Conservation (phyloP, 176 grass and related monocot species). For the Rhynchospora pubera region DNA sequence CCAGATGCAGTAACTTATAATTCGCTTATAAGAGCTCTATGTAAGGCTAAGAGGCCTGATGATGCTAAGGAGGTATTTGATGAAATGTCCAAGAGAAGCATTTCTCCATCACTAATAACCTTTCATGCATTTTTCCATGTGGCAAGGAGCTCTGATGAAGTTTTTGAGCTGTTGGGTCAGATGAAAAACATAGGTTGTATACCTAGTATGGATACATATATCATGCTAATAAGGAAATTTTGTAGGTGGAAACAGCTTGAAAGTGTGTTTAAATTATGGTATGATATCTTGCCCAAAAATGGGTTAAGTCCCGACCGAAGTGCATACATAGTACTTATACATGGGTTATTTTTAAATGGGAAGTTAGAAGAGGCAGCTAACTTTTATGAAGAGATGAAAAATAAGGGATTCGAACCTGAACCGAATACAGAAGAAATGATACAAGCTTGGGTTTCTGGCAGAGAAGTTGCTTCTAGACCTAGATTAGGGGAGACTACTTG, state of each 20-base stretch:
- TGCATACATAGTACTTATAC: constrained; percentile 65
- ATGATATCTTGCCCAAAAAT: constrained; percentile 41
- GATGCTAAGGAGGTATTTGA: constrained; percentile 57
- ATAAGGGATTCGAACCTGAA: constrained; percentile 56
- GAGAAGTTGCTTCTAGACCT: constrained; percentile 26
- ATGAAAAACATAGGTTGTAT: constrained; percentile 43
- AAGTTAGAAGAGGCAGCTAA: constrained; percentile 52
- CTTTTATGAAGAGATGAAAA: constrained; percentile 71
- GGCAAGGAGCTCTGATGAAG: constrained; percentile 40
- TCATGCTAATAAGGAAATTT: constrained; percentile 81
- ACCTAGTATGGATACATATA: constrained; percentile 46
- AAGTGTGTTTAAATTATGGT: constrained; percentile 63
- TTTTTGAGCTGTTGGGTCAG: constrained; percentile 50
- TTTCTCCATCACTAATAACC: constrained; percentile 57
- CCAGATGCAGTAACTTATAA: constrained; percentile 59
- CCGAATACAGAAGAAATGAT: constrained; percentile 75
- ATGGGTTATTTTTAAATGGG: constrained; percentile 72
- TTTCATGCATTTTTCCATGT: constrained; percentile 66
- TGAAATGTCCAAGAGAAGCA: constrained; percentile 52
- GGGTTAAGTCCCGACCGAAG: constrained; percentile 60
- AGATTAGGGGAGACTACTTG: not conserved
- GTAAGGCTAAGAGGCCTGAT: constrained; percentile 43
- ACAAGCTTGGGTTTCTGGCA: constrained; percentile 53
- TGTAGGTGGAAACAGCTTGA: constrained; percentile 64
- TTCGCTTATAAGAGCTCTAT: constrained; percentile 72